phyloP scores from a whole-genome alignment of 768 basidiomycete genomes.

The Suillus spraguei region DNA sequence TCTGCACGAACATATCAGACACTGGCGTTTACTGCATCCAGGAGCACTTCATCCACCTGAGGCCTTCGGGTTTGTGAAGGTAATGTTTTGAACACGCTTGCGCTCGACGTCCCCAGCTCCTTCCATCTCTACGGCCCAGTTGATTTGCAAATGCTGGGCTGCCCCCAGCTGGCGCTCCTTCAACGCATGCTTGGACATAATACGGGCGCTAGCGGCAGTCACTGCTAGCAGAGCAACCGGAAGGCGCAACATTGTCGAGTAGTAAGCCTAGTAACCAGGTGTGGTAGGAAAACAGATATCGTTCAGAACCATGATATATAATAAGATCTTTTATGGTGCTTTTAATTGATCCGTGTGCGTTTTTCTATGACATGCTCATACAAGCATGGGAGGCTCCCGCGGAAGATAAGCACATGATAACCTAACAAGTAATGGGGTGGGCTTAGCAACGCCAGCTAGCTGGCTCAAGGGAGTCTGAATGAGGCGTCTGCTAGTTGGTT shows the following conservation, averaged over 20 bases:
- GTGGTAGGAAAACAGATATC: neutral
- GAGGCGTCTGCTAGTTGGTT: neutral
- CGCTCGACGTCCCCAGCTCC: conserved; percentile 14
- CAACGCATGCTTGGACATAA: conserved; percentile 42
- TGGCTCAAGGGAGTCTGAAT: neutral
- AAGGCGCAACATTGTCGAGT: conserved; percentile 19
- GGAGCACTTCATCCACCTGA: conserved; percentile 40
- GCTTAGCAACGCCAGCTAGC: neutral
- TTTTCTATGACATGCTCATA: conserved; percentile 1
- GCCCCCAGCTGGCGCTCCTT: conserved; percentile 50
- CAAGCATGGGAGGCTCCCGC: neutral
- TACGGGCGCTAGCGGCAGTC: conserved; percentile 18
- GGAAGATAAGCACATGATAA: neutral
- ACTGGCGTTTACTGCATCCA: neutral
- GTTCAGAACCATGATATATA: neutral
- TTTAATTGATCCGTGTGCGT: neutral
- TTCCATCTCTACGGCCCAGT: neutral
- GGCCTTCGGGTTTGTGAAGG: conserved; percentile 67
- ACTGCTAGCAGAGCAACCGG: conserved; percentile 14
- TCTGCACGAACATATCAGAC: conserved; percentile 37
- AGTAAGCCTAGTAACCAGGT: neutral
- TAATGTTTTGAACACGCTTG: conserved; percentile 59
- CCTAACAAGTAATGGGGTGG: neutral
- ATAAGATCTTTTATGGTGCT: neutral
- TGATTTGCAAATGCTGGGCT: conserved; percentile 40